Percentiles rank a stretch among this genome's conserved stretches.
Conservation (phyloP, 2,329 filamentous ascomycete species). For the Claviceps spartinae region DNA sequence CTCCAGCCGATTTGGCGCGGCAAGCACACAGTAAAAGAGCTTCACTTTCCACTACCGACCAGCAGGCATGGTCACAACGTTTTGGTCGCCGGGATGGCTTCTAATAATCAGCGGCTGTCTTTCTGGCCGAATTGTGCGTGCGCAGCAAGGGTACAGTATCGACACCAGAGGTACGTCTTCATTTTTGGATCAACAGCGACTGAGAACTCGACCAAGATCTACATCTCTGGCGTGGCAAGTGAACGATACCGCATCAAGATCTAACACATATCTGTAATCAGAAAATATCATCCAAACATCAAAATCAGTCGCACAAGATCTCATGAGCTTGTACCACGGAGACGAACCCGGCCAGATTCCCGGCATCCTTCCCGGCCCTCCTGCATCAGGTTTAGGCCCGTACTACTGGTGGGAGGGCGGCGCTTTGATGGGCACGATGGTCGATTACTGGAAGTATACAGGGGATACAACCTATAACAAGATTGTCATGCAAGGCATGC, state of each 20-base stretch:
- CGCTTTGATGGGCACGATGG: conserved; percentile 44
- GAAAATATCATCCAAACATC: conserved; percentile 19
- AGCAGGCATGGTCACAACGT: neutral
- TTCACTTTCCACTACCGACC: neutral
- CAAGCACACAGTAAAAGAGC: neutral
- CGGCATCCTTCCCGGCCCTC: conserved; percentile 26
- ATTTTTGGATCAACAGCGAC: neutral
- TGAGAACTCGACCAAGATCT: neutral
- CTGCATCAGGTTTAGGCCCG: conserved; percentile 15
- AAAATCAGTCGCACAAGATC: conserved; percentile 19
- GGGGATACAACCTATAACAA: conserved; percentile 44
- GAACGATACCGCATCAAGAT: too few species aligned
- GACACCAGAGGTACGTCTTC: conserved; percentile 15
- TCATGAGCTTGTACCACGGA: conserved; percentile 25
- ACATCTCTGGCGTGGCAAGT: neutral
- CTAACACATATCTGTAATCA: neutral
- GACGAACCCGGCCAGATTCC: conserved; percentile 22
- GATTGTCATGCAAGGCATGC: conserved; percentile 34
- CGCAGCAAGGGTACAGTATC: conserved; percentile 16
- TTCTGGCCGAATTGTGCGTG: conserved; percentile 6
- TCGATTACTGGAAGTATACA: conserved; percentile 50
- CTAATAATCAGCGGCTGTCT: conserved; percentile 2
- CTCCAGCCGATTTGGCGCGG: neutral
- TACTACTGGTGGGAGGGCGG: conserved; percentile 52
- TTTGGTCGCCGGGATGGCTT: neutral